phyloP scores from a whole-genome alignment of 306 rosid species.

The Dryas drummondii region DNA sequence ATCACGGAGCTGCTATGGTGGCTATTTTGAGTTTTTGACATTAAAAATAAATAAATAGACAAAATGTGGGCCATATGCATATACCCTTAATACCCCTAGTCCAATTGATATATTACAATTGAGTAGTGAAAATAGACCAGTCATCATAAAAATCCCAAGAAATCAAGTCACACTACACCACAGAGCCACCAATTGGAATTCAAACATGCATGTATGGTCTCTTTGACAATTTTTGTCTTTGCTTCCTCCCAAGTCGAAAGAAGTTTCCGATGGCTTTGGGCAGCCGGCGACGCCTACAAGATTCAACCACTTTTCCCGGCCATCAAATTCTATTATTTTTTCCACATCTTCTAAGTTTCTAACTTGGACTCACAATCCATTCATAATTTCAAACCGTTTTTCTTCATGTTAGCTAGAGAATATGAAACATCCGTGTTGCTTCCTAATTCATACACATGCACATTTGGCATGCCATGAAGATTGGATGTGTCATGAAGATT shows the following conservation, averaged over 20 bases:
- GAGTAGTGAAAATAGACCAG: not conserved
- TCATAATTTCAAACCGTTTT: not conserved
- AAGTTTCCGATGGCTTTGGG: constrained; percentile 11
- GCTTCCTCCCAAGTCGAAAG: not conserved
- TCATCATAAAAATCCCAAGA: not conserved
- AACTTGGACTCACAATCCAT: constrained; percentile 17
- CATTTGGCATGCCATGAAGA: not conserved
- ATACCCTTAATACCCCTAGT: not conserved
- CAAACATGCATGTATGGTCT: not conserved
- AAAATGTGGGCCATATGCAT: not conserved
- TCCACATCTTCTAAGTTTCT: constrained; percentile 17
- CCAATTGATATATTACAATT: constrained; percentile 1
- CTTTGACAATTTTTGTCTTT: not conserved
- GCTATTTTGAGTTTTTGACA: not conserved
- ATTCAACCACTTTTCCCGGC: not conserved
- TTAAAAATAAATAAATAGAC: not conserved
- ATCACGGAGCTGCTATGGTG: not conserved
- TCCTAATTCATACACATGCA: constrained; percentile 11
- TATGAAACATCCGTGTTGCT: constrained; percentile 19
- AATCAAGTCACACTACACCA: not conserved
- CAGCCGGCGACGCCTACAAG: constrained; percentile 2
- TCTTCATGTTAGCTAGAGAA: not conserved
- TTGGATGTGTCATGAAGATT: constrained; percentile 15
- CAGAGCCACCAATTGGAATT: constrained; percentile 8
- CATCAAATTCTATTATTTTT: not conserved